Evolutionary conservation across 2,329 filamentous ascomycete genomes (phyloP), one percentile per base, ranked within the genome.

Genomic region (Kalaharituber pfeilii): DNA sequence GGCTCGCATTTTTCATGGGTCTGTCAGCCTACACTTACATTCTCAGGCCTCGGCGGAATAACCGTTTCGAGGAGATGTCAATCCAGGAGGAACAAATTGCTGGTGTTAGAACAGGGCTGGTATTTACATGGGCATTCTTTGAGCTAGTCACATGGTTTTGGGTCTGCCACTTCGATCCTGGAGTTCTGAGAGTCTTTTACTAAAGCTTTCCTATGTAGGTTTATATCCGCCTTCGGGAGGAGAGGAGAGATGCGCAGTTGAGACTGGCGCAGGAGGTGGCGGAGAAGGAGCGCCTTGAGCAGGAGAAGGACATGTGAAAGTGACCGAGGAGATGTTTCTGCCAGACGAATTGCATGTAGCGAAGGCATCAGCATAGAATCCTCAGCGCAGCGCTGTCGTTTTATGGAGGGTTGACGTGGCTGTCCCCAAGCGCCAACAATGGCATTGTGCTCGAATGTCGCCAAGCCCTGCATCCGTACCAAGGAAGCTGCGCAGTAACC

Each of bases 91-190:
- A 69, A 59, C 64, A 74, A 66, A 73, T 78, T 50, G 81, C 87
- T 58, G 76, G 77, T 24, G 68, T 94, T 63, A 86, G 88, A 71
- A 94, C 93, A 66, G 78, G 86, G 51, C 72, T 94, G 39, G 78
- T 94, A 39, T 93, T 95, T 66, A 80, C 83, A 0, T 91, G 86
- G 69, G 80, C 79, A 7, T 91, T 94, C 64, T 65, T 94, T 65
- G 88, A 95, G 72, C 78, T 86, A 67, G 73, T 86, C 61, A 76
- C 77, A 57, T 94, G 87, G 86, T 87, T 94, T 68, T 94, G 87
- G 87, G 79, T 79, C 66, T 59, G 72, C 67, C 44, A 18, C 3
- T 47, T 22, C 42, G 25, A 13, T 24, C 57, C 75, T 36, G 30
- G n/a, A 36, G n/a, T 3, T 36, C 11, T n/a, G n/a, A 36, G 30